phyloP scores from a whole-genome alignment of 2,329 filamentous ascomycete genomes.

The Cyphellophora attinorum region DNA sequence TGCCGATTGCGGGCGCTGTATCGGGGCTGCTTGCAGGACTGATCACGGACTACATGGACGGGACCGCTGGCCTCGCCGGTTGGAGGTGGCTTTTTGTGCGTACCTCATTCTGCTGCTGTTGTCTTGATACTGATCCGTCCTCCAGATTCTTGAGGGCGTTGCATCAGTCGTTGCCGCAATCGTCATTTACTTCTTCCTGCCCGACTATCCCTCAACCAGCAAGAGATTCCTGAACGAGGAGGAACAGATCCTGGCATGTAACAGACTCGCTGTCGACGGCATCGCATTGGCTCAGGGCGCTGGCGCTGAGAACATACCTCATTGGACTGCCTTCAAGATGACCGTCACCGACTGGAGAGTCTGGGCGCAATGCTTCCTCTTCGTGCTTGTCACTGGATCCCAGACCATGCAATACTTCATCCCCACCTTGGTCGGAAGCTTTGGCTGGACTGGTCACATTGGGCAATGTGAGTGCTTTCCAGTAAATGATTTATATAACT shows the following conservation, averaged over 20 bases:
- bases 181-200: conserved; percentile 35
- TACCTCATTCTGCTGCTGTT: conserved; percentile 16
- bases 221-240: conserved; percentile 33
- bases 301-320: conserved; percentile 7
- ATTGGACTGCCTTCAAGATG: conserved; percentile 22
- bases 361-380: conserved; percentile 15
- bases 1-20: conserved; percentile 51
- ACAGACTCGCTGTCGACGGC: conserved; percentile 18
- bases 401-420: conserved; percentile 27
- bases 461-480: conserved; percentile 2
- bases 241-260: conserved; percentile 28
- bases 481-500: neutral
- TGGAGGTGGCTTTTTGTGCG: conserved; percentile 39
- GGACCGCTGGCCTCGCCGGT: conserved; percentile 24
- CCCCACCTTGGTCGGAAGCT: conserved; percentile 21
- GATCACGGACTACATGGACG: conserved; percentile 43
- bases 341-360: conserved; percentile 15
- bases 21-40: conserved; percentile 51
- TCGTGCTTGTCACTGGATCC: conserved; percentile 21
- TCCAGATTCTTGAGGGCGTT: conserved; percentile 27
- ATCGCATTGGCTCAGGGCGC: conserved; percentile 16
- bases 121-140: conserved; percentile 16
- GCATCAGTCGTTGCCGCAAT: conserved; percentile 26
- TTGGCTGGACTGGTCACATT: conserved; percentile 18
- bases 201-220: conserved; percentile 36